Base-by-base conservation (phyloP, 75 land plant species). In the Sequoia sempervirens region DNA sequence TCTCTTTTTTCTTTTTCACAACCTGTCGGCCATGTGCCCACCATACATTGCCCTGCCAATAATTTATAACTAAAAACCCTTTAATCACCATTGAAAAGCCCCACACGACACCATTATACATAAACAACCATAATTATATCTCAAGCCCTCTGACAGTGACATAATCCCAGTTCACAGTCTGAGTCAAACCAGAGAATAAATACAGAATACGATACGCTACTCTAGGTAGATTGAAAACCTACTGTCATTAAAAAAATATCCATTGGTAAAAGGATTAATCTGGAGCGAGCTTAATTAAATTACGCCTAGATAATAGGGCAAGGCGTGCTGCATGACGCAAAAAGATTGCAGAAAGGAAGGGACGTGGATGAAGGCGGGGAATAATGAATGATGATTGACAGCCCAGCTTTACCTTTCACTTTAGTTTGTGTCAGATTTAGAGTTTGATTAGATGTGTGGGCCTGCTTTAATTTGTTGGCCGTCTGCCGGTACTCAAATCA, bases 1-100 rank as follows among this genome's bases (percentile, higher is more conserved):
- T 76, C 45, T 43, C 9, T 41, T 38, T 43, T 36, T 43, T 38
- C 28, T 43, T 76, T 76, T 43, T 43, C 46, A 15, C 50, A 76
- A 20, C 80, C n/a, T 76, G 80, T 76, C 80, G 80, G 80, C 80
- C 80, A 76, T 76, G 80, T 76, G 80, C 41, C 80, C 28, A 76
- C 45, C 46, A 43, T 43, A 10, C 80, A 76, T 76, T 30, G 6
- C 47, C 47, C n/a, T 43, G 26, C 12, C 28, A 41, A 11, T 3
- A 23, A 23, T 41, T 76, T 23, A 20, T 43, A 23, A 41, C 8
- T 23, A 23, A 76, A 76, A 8, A 30, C 47, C 1, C 2, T 38
- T 23, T 43, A 11, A 76, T 37, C 80, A 10, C n/a, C 80, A 23
- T 76, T 76, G 80, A 76, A 76, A 76, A 76, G 73, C 80, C 80